Conservation (phyloP, 306 rosid genomes). For the Malus fusca region DNA sequence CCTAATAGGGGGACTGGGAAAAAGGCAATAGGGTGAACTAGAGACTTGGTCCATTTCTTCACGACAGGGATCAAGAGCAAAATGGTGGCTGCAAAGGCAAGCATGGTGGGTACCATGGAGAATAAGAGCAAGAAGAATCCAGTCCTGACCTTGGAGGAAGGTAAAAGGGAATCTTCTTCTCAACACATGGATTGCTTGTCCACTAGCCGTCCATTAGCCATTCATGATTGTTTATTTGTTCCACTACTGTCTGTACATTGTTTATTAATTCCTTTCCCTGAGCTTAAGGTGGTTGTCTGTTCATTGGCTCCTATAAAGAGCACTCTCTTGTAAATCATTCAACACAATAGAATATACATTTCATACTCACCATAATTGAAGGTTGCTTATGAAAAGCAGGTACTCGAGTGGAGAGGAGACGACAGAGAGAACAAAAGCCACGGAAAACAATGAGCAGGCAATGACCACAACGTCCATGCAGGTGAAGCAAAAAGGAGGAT, state of each 20-base stretch:
- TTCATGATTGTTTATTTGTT: too few relatives aligned
- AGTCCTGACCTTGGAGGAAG: slow-evolving; percentile 15
- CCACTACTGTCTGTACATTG: too few relatives aligned
- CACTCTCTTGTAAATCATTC: too few relatives aligned
- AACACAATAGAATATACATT: too few relatives aligned
- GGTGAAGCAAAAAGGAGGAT: slow-evolving; percentile 25
- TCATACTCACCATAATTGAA: too few relatives aligned
- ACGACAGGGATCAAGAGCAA: slow-evolving; percentile 1
- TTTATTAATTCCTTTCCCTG: too few relatives aligned
- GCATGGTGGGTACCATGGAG: slow-evolving; percentile 18
- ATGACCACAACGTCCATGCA: slow-evolving; percentile 24
- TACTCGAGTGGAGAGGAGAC: slow-evolving; percentile 22
- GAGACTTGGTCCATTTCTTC: neutral
- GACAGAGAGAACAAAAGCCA: slow-evolving; percentile 34
- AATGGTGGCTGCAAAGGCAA: slow-evolving; percentile 27
- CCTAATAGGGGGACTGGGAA: neutral
- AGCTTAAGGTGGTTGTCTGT: too few relatives aligned
- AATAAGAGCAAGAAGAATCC: slow-evolving; percentile 24
- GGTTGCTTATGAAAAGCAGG: slow-evolving; percentile 8
- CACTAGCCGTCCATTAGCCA: too few relatives aligned
- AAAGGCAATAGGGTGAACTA: slow-evolving; percentile 8
- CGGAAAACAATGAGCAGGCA: slow-evolving; percentile 23
- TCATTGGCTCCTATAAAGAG: too few relatives aligned
- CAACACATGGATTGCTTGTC: too few relatives aligned
- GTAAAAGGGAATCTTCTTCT: too few relatives aligned